Conservation (phyloP, 2,329 filamentous ascomycete species). For the Metarhizium rileyi region DNA sequence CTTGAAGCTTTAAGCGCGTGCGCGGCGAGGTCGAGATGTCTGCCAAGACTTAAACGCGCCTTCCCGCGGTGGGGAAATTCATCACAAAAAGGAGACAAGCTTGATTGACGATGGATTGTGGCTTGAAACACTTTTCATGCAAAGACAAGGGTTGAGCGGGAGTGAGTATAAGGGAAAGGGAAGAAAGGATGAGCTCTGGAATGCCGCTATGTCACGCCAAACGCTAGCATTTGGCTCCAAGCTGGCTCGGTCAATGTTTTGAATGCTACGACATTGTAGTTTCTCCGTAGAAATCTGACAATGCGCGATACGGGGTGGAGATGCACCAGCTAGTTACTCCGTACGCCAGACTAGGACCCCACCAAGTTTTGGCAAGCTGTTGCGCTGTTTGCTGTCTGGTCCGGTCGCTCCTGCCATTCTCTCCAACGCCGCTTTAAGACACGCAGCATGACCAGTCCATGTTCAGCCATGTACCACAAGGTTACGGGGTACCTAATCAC, state of each 20-base stretch:
- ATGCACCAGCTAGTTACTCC: no score
- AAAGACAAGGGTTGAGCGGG: background rate
- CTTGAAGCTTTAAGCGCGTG: constrained; percentile 10
- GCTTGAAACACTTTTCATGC: background rate
- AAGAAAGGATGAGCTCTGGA: background rate
- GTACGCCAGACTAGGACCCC: no score
- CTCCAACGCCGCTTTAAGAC: no score
- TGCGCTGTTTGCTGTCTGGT: no score
- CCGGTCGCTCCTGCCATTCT: background rate
- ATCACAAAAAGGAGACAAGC: background rate
- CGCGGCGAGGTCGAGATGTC: background rate
- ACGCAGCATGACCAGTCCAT: no score
- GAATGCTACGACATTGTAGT: background rate
- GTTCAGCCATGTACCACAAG: no score
- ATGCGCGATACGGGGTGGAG: no score
- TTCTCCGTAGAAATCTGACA: no score
- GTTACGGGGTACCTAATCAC: no score
- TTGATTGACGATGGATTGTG: background rate
- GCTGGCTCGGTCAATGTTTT: background rate
- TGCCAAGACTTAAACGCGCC: background rate
- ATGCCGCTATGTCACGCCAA: background rate
- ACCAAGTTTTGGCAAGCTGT: no score
- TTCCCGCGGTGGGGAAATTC: background rate
- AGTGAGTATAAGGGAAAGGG: background rate
- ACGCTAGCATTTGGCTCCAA: no score